Percentiles rank a stretch among this genome's conserved stretches.
phyloP scores from a whole-genome alignment of 2,329 filamentous ascomycete species.

The Exophiala bonariae region DNA sequence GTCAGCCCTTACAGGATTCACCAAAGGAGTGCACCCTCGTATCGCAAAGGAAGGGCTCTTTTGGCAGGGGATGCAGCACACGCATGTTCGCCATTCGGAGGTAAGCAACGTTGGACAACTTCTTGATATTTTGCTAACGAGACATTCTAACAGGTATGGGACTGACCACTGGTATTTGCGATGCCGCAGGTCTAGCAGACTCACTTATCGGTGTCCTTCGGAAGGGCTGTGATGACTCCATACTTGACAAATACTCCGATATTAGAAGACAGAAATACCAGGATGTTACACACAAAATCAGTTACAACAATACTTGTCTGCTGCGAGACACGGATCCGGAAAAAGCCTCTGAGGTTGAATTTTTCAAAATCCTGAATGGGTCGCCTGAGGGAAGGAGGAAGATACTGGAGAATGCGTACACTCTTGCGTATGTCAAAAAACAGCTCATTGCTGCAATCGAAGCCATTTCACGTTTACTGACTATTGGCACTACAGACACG shows the following conservation, averaged over 20 bases:
- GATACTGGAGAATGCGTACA: constrained; percentile 2
- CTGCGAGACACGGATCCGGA: constrained; percentile 6
- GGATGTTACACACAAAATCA: constrained; percentile 36
- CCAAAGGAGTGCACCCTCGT: constrained; percentile 58
- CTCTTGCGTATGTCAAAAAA: constrained; percentile 1
- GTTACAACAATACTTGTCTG: constrained; percentile 4
- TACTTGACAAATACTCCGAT: constrained; percentile 44
- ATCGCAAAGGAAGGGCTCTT: constrained; percentile 58
- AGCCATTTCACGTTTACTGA: no score
- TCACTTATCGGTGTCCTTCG: constrained; percentile 51
- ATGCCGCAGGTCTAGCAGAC: constrained; percentile 61
- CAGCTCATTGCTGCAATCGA: no score
- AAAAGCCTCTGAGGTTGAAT: constrained; percentile 1
- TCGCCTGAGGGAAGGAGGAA: constrained; percentile 1
- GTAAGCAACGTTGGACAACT: constrained; percentile 14
- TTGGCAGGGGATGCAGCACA: constrained; percentile 64
- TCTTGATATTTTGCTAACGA: not conserved
- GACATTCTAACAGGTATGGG: constrained; percentile 53
- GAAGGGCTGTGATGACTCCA: constrained; percentile 37
- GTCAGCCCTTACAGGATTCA: constrained; percentile 63
- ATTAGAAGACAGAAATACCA: constrained; percentile 39
- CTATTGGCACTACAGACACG: no score
- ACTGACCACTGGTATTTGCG: constrained; percentile 63
- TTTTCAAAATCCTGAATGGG: constrained; percentile 3
- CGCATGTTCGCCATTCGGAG: constrained; percentile 51